These are phyloP conservation scores for Glycine tomentella DNA, from an alignment of 306 rosid species.

Conservation along the genomic window DNA sequence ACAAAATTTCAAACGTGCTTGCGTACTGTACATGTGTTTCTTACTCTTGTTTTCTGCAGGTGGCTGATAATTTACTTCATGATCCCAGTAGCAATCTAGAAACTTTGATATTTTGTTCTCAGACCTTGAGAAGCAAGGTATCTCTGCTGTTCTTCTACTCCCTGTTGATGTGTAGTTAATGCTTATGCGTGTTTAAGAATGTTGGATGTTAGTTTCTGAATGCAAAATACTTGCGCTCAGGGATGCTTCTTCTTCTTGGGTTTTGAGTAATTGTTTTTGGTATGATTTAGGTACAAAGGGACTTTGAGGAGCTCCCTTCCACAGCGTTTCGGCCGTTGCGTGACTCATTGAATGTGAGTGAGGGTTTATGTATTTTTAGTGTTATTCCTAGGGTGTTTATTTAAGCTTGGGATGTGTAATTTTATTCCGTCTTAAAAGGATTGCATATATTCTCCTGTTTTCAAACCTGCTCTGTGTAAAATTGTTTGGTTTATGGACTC, in stretches of 20 bases:
- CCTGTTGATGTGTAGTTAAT: not conserved
- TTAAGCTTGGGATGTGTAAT: not conserved
- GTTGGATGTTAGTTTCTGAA: constrained; percentile 30
- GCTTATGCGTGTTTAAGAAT: constrained; percentile 12
- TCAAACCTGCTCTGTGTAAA: not conserved
- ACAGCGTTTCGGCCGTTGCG: constrained; percentile 95
- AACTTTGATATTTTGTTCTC: constrained; percentile 96
- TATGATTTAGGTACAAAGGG: constrained; percentile 81
- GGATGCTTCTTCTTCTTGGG: constrained; percentile 38
- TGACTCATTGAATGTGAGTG: constrained; percentile 96
- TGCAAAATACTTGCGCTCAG: constrained; percentile 17
- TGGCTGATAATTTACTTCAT: constrained; percentile 98
- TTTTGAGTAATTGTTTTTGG: constrained; percentile 42
- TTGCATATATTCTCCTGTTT: not conserved
- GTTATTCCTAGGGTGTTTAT: constrained; percentile 31
- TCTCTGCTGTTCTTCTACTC: constrained; percentile 28
- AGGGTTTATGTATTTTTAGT: constrained; percentile 39
- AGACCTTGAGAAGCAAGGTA: constrained; percentile 99
- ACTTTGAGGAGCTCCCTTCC: constrained; percentile 95
- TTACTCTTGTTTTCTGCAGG: constrained; percentile 56
- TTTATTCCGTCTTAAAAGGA: not conserved
- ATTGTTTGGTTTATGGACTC: constrained; percentile 9
- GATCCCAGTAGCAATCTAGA: constrained; percentile 94
- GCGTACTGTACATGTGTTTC: not conserved
- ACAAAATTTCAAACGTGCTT: constrained; percentile 36